Conservation (phyloP, 345 rosid genomes). For the Populus davidiana region DNA sequence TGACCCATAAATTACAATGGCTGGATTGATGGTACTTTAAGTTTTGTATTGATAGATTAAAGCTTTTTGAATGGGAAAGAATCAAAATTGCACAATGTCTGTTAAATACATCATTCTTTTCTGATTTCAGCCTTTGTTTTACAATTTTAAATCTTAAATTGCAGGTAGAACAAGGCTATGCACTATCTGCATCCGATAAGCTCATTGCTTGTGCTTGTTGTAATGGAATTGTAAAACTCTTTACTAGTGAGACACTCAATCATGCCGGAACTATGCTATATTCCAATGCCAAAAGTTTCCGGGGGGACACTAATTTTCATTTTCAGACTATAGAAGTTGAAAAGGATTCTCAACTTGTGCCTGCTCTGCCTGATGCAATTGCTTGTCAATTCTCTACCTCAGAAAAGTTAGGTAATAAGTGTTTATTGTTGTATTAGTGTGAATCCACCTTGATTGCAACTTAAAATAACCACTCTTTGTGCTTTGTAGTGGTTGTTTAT, state of each 20-base stretch:
- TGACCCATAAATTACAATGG: not conserved
- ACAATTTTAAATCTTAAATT: slow-evolving; percentile 15
- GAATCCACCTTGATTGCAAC: not conserved
- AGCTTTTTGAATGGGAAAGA: not conserved
- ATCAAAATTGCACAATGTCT: slow-evolving; percentile 4
- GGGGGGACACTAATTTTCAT: slow-evolving; percentile 21
- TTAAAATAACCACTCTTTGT: slow-evolving; percentile 16
- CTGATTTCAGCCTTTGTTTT: slow-evolving; percentile 1
- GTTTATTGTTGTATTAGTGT: slow-evolving; percentile 1
- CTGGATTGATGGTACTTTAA: not conserved
- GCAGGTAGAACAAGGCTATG: slow-evolving; percentile 77
- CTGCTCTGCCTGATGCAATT: slow-evolving; percentile 59
- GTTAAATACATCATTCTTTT: not conserved
- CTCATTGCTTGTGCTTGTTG: slow-evolving; percentile 80
- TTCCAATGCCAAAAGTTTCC: slow-evolving; percentile 43
- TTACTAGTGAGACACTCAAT: slow-evolving; percentile 38
- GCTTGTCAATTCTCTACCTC: slow-evolving; percentile 74
- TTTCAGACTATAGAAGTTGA: slow-evolving; percentile 10
- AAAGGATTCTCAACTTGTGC: slow-evolving; percentile 24
- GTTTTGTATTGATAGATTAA: not conserved
- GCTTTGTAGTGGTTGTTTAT: slow-evolving; percentile 65
- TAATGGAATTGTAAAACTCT: slow-evolving; percentile 59
- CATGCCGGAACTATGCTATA: slow-evolving; percentile 48
- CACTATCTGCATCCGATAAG: slow-evolving; percentile 56
- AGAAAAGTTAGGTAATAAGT: slow-evolving; percentile 53